These are phyloP conservation scores for Silene vulgaris DNA, from an alignment of 179 eudicot genomes.

Conservation along the genomic window DNA sequence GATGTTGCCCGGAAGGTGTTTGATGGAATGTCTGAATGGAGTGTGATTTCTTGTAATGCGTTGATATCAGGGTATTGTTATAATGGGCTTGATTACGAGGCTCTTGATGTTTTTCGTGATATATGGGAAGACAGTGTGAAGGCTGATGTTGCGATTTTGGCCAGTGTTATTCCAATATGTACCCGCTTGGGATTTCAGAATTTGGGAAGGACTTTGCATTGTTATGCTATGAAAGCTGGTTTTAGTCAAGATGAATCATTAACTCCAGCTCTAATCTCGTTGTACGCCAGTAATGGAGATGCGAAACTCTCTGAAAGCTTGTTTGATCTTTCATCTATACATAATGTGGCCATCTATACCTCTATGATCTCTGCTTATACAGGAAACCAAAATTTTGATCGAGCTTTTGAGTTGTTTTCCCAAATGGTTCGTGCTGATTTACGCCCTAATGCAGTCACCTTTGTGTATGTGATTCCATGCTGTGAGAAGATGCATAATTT, in stretches of 20 bases:
- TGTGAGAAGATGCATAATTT: conserved; percentile 35
- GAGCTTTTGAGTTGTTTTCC: conserved; percentile 40
- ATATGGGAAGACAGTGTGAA: conserved; percentile 34
- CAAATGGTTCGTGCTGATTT: conserved; percentile 35
- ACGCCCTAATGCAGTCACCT: conserved; percentile 44
- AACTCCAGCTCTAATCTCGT: conserved; percentile 51
- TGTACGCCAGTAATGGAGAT: conserved; percentile 48
- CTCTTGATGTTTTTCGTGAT: conserved; percentile 29
- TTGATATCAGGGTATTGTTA: conserved; percentile 58
- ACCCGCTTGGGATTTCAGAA: conserved; percentile 33
- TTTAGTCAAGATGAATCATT: conserved; percentile 32
- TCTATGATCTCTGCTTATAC: conserved; percentile 53
- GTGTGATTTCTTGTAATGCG: conserved; percentile 61
- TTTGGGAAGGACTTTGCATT: conserved; percentile 48
- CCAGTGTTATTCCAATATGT: conserved; percentile 53
- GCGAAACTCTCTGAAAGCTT: conserved; percentile 34
- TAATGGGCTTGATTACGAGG: conserved; percentile 46
- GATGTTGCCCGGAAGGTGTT: conserved; percentile 46
- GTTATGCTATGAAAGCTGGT: conserved; percentile 52
- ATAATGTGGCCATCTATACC: conserved; percentile 45
- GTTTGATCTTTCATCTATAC: conserved; percentile 36
- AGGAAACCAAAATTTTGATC: conserved; percentile 32
- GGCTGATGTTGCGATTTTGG: conserved; percentile 55
- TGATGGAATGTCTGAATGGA: conserved; percentile 49
- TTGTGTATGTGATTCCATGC: conserved; percentile 53